Evolutionary conservation across 768 basidiomycete species (phyloP).

Genomic region (Tricholoma flavovirens): DNA sequence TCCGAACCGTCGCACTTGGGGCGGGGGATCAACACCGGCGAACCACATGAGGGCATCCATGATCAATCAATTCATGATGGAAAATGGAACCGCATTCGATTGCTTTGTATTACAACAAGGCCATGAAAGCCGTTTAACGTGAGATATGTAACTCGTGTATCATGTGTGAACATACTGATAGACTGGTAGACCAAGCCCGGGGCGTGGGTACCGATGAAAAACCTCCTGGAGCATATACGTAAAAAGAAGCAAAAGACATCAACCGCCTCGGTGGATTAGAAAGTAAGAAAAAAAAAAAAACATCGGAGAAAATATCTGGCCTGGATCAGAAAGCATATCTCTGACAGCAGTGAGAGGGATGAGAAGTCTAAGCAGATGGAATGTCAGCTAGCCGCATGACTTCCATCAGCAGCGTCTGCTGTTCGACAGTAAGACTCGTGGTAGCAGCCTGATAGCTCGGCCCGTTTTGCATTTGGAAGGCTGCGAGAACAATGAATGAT

Average conservation of each 20-base stretch:
- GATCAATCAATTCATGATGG: background rate
- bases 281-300: conserved; percentile 1
- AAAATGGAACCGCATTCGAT: background rate
- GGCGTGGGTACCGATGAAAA: background rate
- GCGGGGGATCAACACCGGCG: background rate
- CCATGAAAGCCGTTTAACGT: background rate
- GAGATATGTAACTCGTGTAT: background rate
- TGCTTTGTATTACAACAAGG: background rate
- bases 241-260: background rate
- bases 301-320: conserved; percentile 8
- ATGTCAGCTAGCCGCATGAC: conserved; percentile 68
- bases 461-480: conserved; percentile 70
- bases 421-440: conserved; percentile 64
- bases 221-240: background rate
- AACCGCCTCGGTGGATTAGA: background rate
- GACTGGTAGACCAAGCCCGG: too few species aligned
- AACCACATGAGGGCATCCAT: background rate
- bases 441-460: conserved; percentile 67
- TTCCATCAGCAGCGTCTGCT: conserved; percentile 80
- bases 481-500: conserved; percentile 28
- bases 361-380: conserved; percentile 8
- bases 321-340: conserved; percentile 6
- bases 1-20: background rate
- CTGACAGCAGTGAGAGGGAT: background rate
- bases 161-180: background rate